A percentile compares a stretch with the other conserved stretches of the same genome.
These are phyloP conservation scores for Trichoderma sp. DNA, from an alignment of 2,329 filamentous ascomycete genomes.

Conservation along the genomic window DNA sequence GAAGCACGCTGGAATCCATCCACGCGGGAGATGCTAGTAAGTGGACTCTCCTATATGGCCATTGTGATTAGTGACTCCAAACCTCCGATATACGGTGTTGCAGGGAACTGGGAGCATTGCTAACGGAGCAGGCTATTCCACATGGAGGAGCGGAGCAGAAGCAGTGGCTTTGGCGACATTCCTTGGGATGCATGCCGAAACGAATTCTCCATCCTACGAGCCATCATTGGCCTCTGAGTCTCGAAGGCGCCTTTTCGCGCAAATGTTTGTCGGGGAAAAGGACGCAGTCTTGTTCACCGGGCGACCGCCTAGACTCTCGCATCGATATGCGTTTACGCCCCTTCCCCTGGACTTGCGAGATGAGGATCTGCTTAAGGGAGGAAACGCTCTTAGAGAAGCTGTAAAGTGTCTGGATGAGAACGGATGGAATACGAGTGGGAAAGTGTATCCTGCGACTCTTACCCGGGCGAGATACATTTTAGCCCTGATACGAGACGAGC, in stretches of 20 bases:
- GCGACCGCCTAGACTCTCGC: conserved; percentile 50
- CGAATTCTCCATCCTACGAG: conserved; percentile 27
- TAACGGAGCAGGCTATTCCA: conserved; percentile 31
- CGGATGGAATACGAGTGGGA: conserved; percentile 51
- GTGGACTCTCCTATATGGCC: conserved; percentile 20
- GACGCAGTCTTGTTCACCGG: conserved; percentile 51
- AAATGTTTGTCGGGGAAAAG: conserved; percentile 47
- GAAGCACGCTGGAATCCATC: conserved; percentile 36
- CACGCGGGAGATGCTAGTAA: conserved; percentile 40
- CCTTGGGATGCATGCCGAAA: conserved; percentile 34
- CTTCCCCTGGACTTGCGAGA: conserved; percentile 54
- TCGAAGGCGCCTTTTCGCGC: conserved; percentile 32
- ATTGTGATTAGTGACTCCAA: background rate
- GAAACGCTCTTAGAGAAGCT: conserved; percentile 24
- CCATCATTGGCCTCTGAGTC: conserved; percentile 37
- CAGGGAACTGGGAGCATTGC: background rate
- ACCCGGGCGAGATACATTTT: conserved; percentile 46
- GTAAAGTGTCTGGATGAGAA: conserved; percentile 40
- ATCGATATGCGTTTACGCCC: conserved; percentile 52
- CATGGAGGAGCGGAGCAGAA: conserved; percentile 39
- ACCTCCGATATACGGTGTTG: background rate
- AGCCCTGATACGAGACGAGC: conserved; percentile 53
- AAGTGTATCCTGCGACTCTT: conserved; percentile 43
- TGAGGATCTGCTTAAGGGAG: conserved; percentile 44
- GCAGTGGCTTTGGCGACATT: conserved; percentile 37